Evolutionary conservation across 495 filamentous ascomycete genomes (phyloP).

Genomic region (Talaromyces thailandensis): DNA sequence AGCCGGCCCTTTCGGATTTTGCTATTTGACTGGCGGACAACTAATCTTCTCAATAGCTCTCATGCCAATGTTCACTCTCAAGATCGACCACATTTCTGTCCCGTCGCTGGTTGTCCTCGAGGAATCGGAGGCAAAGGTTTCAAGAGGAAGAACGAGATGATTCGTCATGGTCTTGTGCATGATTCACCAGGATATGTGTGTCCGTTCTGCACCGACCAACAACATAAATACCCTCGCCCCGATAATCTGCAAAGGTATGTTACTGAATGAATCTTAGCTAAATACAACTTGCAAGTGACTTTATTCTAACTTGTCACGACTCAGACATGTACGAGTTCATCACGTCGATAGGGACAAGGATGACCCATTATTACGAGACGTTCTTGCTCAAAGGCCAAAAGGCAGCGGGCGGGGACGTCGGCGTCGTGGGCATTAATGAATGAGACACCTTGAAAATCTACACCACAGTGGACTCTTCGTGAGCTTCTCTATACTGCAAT

Average conservation of each 20-base stretch:
- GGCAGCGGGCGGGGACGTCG: conserved; percentile 77
- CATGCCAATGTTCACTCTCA: conserved; percentile 95
- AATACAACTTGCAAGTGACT: background rate
- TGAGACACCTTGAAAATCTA: background rate
- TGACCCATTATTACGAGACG: conserved; percentile 68
- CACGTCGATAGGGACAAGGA: conserved; percentile 82
- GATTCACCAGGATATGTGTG: conserved; percentile 94
- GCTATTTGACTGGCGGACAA: background rate
- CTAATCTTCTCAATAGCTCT: conserved; percentile 50
- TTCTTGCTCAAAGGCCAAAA: conserved; percentile 74
- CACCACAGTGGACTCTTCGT: background rate
- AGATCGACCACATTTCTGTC: conserved; percentile 84
- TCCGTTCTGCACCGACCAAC: conserved; percentile 90
- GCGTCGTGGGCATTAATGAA: conserved; percentile 41
- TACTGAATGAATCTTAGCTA: background rate
- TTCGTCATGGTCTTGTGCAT: conserved; percentile 90
- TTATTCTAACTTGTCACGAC: background rate
- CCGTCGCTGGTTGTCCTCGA: conserved; percentile 68
- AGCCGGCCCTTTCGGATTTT: conserved; percentile 16
- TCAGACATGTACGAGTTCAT: conserved; percentile 80
- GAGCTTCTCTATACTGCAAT: background rate
- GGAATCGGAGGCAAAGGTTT: conserved; percentile 85
- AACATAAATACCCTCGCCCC: conserved; percentile 93
- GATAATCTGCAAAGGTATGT: conserved; percentile 93
- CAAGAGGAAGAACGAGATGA: conserved; percentile 99